Base-by-base conservation (phyloP, 1,139 yeast genomes). In the Pneumocystis oryctolagi region DNA sequence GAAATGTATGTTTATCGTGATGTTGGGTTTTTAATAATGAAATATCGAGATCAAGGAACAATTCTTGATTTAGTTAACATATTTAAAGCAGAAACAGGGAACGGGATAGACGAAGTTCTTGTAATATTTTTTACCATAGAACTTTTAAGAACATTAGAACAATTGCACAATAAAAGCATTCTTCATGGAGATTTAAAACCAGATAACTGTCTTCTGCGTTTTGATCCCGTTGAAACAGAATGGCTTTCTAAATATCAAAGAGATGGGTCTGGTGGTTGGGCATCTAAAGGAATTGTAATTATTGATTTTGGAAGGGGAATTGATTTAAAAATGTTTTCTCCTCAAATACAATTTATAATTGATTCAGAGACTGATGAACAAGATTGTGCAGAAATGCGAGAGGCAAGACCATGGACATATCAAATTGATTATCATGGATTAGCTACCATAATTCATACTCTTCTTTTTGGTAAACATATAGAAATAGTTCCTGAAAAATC, bases 181-280 rank as follows among this genome's bases (percentile, higher is more conserved):
- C 76, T 90, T 18, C 97, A 90, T 74, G 95, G 96, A 0, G 95
- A 89, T 71, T 73, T 89, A 64, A 87, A 86, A 70, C 86, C 96
- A 0, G 96, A 88, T 66, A 89, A 89, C 70, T 86, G 94, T 68
- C 87, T 90, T 95, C 71, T 89, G 0, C 74, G 86, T 57, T 78
- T 87, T 58, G 76, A 62, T 68, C 65, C 60, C 62, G 69, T 63
- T 57, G 76, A 72, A 60, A 64, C 63, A 37, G 68, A 62, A 68
- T 64, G 69, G 69, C 5, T 57, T 61, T 14, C 66, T 67, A 60
- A 67, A 9, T 79, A 76, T 68, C 69, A 70, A 60, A 67, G 74
- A 14, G 70, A 72, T 34, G 80, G 81, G 0, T 65, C 69, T 5
- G 66, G 72, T 60, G 80, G 80, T 2, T 84, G 89, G 89, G 66